Conservation (phyloP, 108 stramenopile genomes). For the Phaeodactylum tricornutum region DNA sequence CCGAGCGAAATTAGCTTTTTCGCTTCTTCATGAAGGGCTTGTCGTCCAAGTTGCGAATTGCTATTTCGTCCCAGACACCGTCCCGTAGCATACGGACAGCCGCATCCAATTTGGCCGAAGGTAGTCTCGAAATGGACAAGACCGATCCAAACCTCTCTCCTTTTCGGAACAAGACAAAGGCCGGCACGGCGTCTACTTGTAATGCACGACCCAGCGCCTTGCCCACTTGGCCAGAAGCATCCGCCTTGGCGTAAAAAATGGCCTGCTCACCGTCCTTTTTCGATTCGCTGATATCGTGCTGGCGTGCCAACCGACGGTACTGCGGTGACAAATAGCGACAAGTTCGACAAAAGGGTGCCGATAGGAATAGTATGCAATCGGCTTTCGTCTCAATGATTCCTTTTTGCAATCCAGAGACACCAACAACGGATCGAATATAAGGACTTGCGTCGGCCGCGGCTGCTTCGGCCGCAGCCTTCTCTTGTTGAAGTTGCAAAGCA, state of each 20-base stretch:
- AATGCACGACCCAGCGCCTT: slow-evolving; percentile 51
- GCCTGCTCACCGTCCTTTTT: background rate
- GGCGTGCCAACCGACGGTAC: slow-evolving; percentile 57
- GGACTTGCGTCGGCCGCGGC: slow-evolving; percentile 19
- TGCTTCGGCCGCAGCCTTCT: slow-evolving; percentile 7
- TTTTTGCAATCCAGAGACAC: slow-evolving; percentile 44
- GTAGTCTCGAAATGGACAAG: slow-evolving; percentile 49
- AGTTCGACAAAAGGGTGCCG: slow-evolving; percentile 70
- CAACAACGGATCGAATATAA: slow-evolving; percentile 41
- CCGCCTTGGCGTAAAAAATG: slow-evolving; percentile 66
- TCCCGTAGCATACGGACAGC: slow-evolving; percentile 32
- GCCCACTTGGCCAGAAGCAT: slow-evolving; percentile 47
- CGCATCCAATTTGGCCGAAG: slow-evolving; percentile 45
- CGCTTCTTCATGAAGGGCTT: background rate
- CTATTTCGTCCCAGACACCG: slow-evolving; percentile 26
- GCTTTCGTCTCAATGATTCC: slow-evolving; percentile 31
- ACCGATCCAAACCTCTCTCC: slow-evolving; percentile 54
- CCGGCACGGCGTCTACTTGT: slow-evolving; percentile 60
- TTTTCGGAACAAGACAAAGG: slow-evolving; percentile 62
- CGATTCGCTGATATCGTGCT: slow-evolving; percentile 2
- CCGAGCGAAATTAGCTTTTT: background rate
- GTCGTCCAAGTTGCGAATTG: slow-evolving; percentile 8
- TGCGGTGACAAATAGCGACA: slow-evolving; percentile 50
- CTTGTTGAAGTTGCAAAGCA: no score
- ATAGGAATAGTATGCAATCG: slow-evolving; percentile 60